Base-by-base conservation (phyloP, 805 yeast species). In the Ascoidea tarda region DNA sequence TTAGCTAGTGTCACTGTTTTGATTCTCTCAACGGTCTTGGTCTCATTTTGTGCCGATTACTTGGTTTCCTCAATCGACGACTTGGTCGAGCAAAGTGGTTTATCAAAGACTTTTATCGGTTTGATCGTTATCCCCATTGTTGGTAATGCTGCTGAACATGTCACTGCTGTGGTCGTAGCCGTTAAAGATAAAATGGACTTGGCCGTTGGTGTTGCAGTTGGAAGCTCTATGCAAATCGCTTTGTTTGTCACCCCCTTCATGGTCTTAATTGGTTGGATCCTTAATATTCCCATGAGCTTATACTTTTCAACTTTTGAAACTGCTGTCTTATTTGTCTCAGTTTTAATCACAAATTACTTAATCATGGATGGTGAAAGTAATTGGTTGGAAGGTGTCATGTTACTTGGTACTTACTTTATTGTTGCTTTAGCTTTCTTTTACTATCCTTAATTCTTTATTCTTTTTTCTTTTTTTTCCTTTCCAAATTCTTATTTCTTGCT, bases 111-210 rank as follows among this genome's bases (percentile, higher is more conserved):
- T 0, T 93, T 93, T 62, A 88, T 93, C 62, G 98, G 98, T 65
- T 74, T 93, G 59, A 84, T 93, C 59, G 80, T 93, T 49, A 84
- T 93, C 57, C 99, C 99, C 46, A 91, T 93, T 57, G 98, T 93
- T 32, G 99, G 98, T 53, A 93, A 93, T 62, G 99, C 99, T 2
- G 98, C 98, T 10, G 99, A 93, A 68, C 99, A 93, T 67, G 98
- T 88, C 51, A 93, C 99, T 16, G 96, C 98, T 3, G 84, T 93
- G 45, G 77, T 88, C 56, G 98, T 93, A 50, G 98, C 99, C 28
- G 79, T 82, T 76, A 89, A 89, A 69, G 87, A 93, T 68, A 93
- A 93, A 70, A 93, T 93, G 96, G 98, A 93, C 66, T 76, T 93
- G 55, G 97, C 99, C 12, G 78, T 93, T 59, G 96, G 96, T 54